Evolutionary conservation across 768 basidiomycete genomes (phyloP), one percentile per base, ranked within the genome.

Genomic region (Pleurotus sapidus): DNA sequence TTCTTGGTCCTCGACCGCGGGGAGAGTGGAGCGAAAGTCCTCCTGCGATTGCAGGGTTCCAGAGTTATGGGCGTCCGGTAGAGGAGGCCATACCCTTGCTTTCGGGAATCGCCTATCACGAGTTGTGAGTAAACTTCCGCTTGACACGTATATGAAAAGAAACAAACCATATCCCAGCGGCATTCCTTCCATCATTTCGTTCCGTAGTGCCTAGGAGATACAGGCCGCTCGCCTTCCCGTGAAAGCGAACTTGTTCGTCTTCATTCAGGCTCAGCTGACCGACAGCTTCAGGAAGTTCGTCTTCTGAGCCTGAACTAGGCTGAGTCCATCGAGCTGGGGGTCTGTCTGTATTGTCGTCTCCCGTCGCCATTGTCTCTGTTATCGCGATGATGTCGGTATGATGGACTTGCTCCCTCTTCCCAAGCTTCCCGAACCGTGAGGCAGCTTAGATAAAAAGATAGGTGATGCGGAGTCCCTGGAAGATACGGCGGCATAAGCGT

Each of bases 181-280:
- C 86, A 61, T 86, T 89, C 64, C 88, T 76, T 40, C 78, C 75
- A 64, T 89, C 88, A 54, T 77, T 68, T 45, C 85, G 77, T 49
- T 84, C 83, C 58, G 82, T 81, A 61, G 74, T 74, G 14, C 84
- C 84, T 42, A 93, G 70, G 57, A 94, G 75, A 68, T 94, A 85
- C 60, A 94, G 70, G 1, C 92, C 91, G 58, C 89, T 91, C 3
- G 83, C 88, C 69, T 91, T 91, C 25, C 93, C 92, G 64, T 95
- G 93, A 69, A 88, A 95, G 38, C 93, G 76, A 11, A 95, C 84
- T 67, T 95, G 86, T 56, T 84, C 81, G 55, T 94, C 89, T 73
- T 95, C 93, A 64, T 95, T 93, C 63, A 95, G 65, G 60, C 89
- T 91, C 58, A 95, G 75, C 71, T 95, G 92, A 2, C 93, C 93